These are phyloP conservation scores for Crocinoboletus sp. DNA, from an alignment of 1,284 basidiomycete genomes.

Conservation along the genomic window DNA sequence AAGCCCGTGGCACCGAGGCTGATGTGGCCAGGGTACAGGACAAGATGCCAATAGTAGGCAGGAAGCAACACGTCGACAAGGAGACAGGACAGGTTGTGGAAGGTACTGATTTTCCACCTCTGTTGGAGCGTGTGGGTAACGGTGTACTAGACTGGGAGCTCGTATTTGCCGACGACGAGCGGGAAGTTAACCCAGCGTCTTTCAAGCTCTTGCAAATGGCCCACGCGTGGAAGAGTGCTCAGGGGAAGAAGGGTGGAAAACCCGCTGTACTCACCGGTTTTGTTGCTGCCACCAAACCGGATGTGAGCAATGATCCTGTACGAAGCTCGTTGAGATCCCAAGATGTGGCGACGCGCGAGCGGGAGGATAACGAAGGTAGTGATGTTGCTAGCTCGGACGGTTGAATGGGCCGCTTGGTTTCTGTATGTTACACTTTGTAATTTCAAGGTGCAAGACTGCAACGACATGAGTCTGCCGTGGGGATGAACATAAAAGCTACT, in stretches of 20 bases:
- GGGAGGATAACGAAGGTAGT: constrained; percentile 30
- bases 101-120: constrained; percentile 47
- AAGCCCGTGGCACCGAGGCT: constrained; percentile 65
- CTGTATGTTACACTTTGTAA: neutral
- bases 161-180: constrained; percentile 93
- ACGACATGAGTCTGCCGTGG: neutral
- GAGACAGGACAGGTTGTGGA: constrained; percentile 84
- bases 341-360: constrained; percentile 18
- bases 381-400: constrained; percentile 45
- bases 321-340: constrained; percentile 9
- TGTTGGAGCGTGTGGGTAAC: constrained; percentile 3
- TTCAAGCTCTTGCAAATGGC: constrained; percentile 95
- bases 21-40: constrained; percentile 76
- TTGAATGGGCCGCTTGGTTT: constrained; percentile 19
- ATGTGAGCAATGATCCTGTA: constrained; percentile 10
- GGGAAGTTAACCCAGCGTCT: constrained; percentile 84
- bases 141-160: constrained; percentile 78
- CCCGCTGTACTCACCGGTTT: constrained; percentile 40
- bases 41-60: constrained; percentile 90
- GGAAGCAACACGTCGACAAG: constrained; percentile 76
- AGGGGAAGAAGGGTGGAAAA: constrained; percentile 36
- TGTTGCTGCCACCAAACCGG: constrained; percentile 34
- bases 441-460: neutral
- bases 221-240: constrained; percentile 76
- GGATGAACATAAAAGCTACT: too few species aligned